These are phyloP conservation scores for Collybia mongolica DNA, from an alignment of 768 basidiomycete genomes.

Conservation along the genomic window DNA sequence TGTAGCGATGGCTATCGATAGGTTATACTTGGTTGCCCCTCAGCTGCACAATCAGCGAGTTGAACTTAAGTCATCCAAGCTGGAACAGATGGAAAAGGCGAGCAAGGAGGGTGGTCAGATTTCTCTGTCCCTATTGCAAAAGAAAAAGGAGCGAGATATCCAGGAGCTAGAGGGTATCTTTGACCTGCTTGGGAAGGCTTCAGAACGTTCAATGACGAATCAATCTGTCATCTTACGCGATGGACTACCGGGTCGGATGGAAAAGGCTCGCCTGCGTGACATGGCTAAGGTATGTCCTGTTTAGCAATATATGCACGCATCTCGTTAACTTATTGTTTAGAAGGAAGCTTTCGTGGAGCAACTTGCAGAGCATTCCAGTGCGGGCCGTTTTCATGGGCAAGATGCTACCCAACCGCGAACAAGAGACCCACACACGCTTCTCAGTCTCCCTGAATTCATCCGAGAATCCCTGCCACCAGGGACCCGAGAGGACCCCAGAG, in stretches of 20 bases:
- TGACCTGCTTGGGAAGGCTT: slow-evolving; percentile 69
- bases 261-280: slow-evolving; percentile 57
- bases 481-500: slow-evolving; percentile 36
- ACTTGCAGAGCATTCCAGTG: slow-evolving; percentile 66
- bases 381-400: slow-evolving; percentile 76
- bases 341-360: slow-evolving; percentile 76
- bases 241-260: slow-evolving; percentile 52
- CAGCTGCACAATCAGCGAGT: slow-evolving; percentile 91
- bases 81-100: slow-evolving; percentile 74
- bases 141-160: slow-evolving; percentile 48
- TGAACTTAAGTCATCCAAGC: slow-evolving; percentile 74
- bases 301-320: neutral
- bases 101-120: slow-evolving; percentile 36
- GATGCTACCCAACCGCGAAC: slow-evolving; percentile 56
- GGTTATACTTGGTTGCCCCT: slow-evolving; percentile 82
- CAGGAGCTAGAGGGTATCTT: slow-evolving; percentile 71
- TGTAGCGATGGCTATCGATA: slow-evolving; percentile 86
- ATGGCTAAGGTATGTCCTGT: slow-evolving; percentile 53
- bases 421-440: slow-evolving; percentile 51
- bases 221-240: slow-evolving; percentile 72
- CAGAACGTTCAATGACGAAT: slow-evolving; percentile 60
- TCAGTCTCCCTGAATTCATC: slow-evolving; percentile 65
- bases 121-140: slow-evolving; percentile 20
- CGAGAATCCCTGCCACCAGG: slow-evolving; percentile 46
- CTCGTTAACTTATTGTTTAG: slow-evolving; percentile 31